Evolutionary conservation across 192 early-diverging fungal species (phyloP).

Genomic region (Mortierella antarctica): DNA sequence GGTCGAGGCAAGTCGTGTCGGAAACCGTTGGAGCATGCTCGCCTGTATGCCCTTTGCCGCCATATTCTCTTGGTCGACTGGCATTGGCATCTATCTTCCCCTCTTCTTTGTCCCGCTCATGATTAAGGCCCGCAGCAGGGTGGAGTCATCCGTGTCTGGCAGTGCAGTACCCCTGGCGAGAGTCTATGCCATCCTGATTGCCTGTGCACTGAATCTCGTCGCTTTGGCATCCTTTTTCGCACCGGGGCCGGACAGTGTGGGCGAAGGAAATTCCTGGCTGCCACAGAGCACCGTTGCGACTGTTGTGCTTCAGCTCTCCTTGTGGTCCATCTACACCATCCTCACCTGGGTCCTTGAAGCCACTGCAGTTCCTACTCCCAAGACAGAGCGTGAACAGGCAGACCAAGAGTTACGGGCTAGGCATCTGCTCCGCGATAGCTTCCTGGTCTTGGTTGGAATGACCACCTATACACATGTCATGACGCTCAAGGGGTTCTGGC

Average conservation of each 20-base stretch:
- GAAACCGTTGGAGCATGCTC: slow-evolving; percentile 11
- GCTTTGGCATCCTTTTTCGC: not conserved
- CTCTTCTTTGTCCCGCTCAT: slow-evolving; percentile 10
- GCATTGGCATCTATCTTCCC: slow-evolving; percentile 15
- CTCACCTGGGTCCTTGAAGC: slow-evolving; percentile 5
- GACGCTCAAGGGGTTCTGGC: not conserved
- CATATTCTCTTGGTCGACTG: slow-evolving; percentile 1
- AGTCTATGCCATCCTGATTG: slow-evolving; percentile 5
- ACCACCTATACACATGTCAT: slow-evolving; percentile 1
- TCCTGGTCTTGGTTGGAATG: not conserved
- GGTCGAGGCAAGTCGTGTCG: slow-evolving; percentile 17
- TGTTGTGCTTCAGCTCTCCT: not conserved
- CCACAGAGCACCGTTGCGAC: not conserved
- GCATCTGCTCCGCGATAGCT: not conserved
- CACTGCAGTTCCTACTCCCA: not conserved
- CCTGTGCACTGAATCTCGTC: not conserved
- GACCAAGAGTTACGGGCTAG: not conserved
- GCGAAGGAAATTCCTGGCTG: slow-evolving; percentile 1
- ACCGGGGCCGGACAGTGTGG: slow-evolving; percentile 5
- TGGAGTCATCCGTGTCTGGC: not conserved
- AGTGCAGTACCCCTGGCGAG: slow-evolving; percentile 4
- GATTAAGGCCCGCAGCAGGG: not conserved
- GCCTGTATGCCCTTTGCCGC: slow-evolving; percentile 9
- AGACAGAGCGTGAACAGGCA: not conserved
- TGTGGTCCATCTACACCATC: slow-evolving; percentile 15